These are phyloP conservation scores for Gossypium mustelinum DNA, from an alignment of 345 rosid species.

Conservation along the genomic window DNA sequence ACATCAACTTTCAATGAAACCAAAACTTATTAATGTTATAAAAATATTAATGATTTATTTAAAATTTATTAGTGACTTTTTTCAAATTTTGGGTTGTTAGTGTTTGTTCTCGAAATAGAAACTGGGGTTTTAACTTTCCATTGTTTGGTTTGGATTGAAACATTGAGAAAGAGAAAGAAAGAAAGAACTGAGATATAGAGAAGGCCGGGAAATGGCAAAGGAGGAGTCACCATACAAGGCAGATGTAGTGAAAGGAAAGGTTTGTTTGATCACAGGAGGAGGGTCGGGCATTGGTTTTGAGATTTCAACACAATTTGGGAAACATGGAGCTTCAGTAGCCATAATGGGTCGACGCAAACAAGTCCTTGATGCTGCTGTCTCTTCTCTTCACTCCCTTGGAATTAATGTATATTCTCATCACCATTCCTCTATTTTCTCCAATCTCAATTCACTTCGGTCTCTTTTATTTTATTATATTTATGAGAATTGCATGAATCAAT, in stretches of 20 bases:
- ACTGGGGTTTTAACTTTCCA: too few species aligned
- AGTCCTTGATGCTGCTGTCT: conserved; percentile 60
- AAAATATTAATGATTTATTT: too few species aligned
- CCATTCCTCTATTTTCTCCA: not conserved
- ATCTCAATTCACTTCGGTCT: not conserved
- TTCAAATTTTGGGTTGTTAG: too few species aligned
- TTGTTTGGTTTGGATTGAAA: not conserved
- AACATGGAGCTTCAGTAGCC: conserved; percentile 70
- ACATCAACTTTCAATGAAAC: too few species aligned
- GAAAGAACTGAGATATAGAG: not conserved
- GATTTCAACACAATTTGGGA: conserved; percentile 61
- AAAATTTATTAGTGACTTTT: too few species aligned
- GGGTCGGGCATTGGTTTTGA: conserved; percentile 86
- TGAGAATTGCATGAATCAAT: not conserved
- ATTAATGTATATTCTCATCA: conserved; percentile 32
- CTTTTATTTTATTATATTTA: not conserved
- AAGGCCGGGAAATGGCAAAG: conserved; percentile 27
- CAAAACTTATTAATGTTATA: too few species aligned
- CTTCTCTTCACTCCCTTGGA: conserved; percentile 57
- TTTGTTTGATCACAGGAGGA: conserved; percentile 70
- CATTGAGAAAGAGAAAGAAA: not conserved
- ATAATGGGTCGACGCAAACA: conserved; percentile 77
- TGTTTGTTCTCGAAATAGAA: too few species aligned
- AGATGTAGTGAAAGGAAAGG: conserved; percentile 42
- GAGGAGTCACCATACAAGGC: conserved; percentile 61